These are phyloP conservation scores for Salix viminalis DNA, from an alignment of 345 rosid species.

Conservation along the genomic window DNA sequence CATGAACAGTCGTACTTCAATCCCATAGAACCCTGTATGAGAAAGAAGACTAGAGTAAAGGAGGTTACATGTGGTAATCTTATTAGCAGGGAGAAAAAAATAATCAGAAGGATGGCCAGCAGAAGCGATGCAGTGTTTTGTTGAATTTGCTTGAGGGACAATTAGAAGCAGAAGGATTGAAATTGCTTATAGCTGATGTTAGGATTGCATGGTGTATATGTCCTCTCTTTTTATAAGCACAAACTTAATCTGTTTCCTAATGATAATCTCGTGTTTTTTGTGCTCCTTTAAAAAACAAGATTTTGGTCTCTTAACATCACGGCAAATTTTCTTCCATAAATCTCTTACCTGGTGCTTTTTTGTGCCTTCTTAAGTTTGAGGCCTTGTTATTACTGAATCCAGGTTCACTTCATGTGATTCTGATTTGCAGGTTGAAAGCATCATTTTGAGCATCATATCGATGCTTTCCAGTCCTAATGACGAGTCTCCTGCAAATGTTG, in stretches of 20 bases:
- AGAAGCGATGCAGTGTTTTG: neutral
- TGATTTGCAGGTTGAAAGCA: conserved; percentile 68
- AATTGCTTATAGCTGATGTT: neutral
- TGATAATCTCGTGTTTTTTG: neutral
- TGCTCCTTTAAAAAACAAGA: neutral
- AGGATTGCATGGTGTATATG: neutral
- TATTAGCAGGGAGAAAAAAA: neutral
- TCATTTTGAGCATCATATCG: conserved; percentile 76
- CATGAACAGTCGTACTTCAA: neutral
- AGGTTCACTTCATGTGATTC: neutral
- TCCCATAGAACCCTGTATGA: neutral
- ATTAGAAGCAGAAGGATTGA: neutral
- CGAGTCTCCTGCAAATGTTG: conserved; percentile 90
- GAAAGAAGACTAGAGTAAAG: neutral
- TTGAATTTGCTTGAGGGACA: neutral
- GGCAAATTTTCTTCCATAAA: neutral
- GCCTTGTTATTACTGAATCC: neutral
- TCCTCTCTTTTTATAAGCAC: neutral
- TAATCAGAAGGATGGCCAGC: neutral
- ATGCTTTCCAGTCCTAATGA: conserved; percentile 92
- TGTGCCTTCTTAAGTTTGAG: neutral
- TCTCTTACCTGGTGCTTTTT: neutral
- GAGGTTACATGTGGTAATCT: neutral
- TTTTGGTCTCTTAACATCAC: neutral
- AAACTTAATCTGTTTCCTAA: neutral